A percentile compares a stretch with the other conserved stretches of the same genome.
Evolutionary conservation across 345 rosid genomes (phyloP).

Genomic region (Dipteronia sinensis): DNA sequence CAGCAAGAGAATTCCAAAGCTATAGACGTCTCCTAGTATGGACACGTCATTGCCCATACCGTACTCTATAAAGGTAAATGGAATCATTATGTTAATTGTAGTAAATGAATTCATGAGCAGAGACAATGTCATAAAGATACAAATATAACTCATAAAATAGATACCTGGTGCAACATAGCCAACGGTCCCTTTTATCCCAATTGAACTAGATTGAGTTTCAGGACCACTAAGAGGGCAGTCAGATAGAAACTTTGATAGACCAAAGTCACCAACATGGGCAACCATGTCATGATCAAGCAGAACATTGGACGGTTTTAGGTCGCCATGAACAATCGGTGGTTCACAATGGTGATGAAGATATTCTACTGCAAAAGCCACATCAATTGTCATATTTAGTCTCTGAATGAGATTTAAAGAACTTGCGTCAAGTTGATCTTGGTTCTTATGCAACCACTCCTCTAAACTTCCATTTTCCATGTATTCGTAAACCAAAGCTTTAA

Average conservation of each 20-base stretch:
- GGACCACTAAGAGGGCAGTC: neutral
- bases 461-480: slow-evolving; percentile 20
- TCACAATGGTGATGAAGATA: slow-evolving; percentile 27
- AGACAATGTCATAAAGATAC: neutral
- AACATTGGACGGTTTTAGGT: slow-evolving; percentile 26
- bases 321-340: slow-evolving; percentile 25
- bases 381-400: too few species aligned
- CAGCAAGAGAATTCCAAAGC: too few species aligned
- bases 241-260: too few species aligned
- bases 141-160: neutral
- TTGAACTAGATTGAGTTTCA: slow-evolving; percentile 18
- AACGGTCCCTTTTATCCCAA: slow-evolving; percentile 21
- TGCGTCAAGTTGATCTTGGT: too few species aligned
- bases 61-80: too few species aligned
- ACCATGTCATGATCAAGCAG: slow-evolving; percentile 26
- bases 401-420: too few species aligned
- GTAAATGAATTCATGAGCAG: neutral
- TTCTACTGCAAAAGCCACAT: slow-evolving; percentile 8
- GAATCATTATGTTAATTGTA: too few species aligned
- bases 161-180: slow-evolving; percentile 26
- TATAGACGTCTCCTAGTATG: too few species aligned
- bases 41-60: too few species aligned
- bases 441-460: too few species aligned
- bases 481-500: slow-evolving; percentile 28
- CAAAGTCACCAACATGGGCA: slow-evolving; percentile 29